A percentile compares a stretch with the other conserved stretches of the same genome.
phyloP scores from a whole-genome alignment of 345 rosid species.

The Adansonia digitata region DNA sequence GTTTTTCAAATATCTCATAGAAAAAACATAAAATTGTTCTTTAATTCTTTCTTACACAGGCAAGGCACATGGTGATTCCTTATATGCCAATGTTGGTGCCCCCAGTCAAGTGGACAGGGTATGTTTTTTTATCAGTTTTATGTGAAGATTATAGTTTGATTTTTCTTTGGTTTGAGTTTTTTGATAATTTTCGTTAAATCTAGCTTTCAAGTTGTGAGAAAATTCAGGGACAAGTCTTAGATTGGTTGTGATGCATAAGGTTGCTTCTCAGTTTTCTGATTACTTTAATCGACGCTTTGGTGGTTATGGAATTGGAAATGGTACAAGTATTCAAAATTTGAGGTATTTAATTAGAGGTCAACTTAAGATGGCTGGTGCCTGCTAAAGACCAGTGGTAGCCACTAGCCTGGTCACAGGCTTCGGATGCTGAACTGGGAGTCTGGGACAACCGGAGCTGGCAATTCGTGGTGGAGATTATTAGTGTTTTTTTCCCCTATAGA shows the following conservation, averaged over 20 bases:
- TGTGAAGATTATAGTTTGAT: conserved; percentile 12
- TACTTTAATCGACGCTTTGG: background rate
- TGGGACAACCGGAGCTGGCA: background rate
- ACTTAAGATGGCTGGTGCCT: background rate
- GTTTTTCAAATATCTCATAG: background rate
- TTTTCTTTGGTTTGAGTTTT: conserved; percentile 7
- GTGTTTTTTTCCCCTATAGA: background rate
- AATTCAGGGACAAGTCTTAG: background rate
- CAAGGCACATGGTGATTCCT: conserved; percentile 92
- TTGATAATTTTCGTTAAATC: background rate
- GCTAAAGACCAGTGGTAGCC: background rate
- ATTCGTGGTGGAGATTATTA: background rate
- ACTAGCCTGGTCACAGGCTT: background rate
- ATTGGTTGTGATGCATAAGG: background rate
- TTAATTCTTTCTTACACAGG: conserved; percentile 46
- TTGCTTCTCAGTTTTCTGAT: background rate
- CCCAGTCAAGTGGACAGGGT: conserved; percentile 94
- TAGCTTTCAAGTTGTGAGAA: conserved; percentile 1
- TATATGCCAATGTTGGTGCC: conserved; percentile 99
- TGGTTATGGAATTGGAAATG: background rate
- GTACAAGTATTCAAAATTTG: background rate
- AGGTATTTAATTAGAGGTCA: background rate
- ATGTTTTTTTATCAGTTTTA: conserved; percentile 27
- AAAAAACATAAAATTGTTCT: conserved; percentile 6
- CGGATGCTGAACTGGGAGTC: background rate